Conservation (phyloP, 1,284 basidiomycete species). For the Rhodofomes roseus region DNA sequence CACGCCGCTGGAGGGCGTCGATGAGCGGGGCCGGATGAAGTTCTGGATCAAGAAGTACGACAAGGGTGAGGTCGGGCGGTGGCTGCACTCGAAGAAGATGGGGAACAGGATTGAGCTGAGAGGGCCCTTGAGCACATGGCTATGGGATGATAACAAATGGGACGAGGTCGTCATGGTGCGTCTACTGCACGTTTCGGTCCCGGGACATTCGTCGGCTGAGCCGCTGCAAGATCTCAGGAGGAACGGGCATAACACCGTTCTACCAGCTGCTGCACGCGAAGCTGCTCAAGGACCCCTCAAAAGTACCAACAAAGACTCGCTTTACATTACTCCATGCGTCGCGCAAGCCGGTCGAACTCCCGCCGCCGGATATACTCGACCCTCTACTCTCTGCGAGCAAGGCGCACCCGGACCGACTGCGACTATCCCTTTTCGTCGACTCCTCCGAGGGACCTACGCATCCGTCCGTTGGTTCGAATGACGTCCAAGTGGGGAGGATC, state of each 20-base stretch:
- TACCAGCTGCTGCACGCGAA: constrained; percentile 51
- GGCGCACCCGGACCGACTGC: constrained; percentile 50
- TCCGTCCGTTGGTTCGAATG: constrained; percentile 17
- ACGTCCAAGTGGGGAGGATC: constrained; percentile 49
- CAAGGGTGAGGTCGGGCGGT: constrained; percentile 77
- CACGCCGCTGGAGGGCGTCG: constrained; percentile 72
- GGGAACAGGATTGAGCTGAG: constrained; percentile 73
- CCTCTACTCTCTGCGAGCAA: constrained; percentile 45
- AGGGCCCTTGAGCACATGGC: constrained; percentile 75
- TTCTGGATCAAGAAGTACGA: constrained; percentile 80
- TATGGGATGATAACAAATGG: constrained; percentile 57
- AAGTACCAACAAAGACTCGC: constrained; percentile 36
- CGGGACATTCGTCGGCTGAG: neutral
- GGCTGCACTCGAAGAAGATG: constrained; percentile 67
- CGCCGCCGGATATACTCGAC: constrained; percentile 54
- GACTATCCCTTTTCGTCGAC: constrained; percentile 62
- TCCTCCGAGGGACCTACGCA: constrained; percentile 31
- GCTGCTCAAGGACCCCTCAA: constrained; percentile 39
- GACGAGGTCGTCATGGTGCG: constrained; percentile 79
- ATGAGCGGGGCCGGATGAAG: constrained; percentile 55
- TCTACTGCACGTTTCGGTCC: neutral
- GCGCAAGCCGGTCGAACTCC: constrained; percentile 55
- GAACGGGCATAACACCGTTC: constrained; percentile 81
- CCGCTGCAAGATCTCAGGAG: constrained; percentile 66
- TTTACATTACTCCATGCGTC: constrained; percentile 75